Percentiles rank a stretch among this genome's conserved stretches.
These are phyloP conservation scores for Prunus fruticosa DNA, from an alignment of 306 rosid species.

Conservation along the genomic window DNA sequence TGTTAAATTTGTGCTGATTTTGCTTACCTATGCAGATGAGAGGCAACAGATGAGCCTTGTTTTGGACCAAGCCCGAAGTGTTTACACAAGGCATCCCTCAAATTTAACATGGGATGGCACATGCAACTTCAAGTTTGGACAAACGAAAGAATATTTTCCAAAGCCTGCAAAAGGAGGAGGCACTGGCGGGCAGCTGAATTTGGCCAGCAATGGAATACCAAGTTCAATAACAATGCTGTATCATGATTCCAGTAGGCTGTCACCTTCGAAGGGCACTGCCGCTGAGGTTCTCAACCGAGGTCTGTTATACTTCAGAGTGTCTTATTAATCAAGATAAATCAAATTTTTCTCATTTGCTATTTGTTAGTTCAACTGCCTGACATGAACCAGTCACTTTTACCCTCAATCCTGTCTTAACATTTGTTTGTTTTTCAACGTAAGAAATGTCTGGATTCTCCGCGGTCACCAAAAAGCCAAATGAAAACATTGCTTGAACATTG, in stretches of 20 bases:
- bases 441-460: not conserved
- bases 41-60: conserved; percentile 46
- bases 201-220: conserved; percentile 32
- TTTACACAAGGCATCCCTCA: conserved; percentile 36
- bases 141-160: conserved; percentile 50
- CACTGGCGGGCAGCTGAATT: conserved; percentile 17
- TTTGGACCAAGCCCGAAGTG: conserved; percentile 31
- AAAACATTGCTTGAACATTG: not conserved
- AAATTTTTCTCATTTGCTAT: not conserved
- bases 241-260: conserved; percentile 40
- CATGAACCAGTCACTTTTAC: not conserved
- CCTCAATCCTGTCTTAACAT: not conserved
- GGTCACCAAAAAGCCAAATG: too few species aligned
- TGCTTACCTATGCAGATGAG: conserved; percentile 36
- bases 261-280: conserved; percentile 38
- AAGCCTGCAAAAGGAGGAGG: conserved; percentile 45
- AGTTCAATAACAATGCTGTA: conserved; percentile 26
- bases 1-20: not conserved
- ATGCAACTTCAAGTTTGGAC: conserved; percentile 38
- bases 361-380: not conserved
- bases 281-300: conserved; percentile 49
- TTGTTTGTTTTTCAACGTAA: not conserved
- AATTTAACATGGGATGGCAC: conserved; percentile 50
- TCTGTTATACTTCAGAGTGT: conserved; percentile 28
- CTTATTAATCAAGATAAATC: not conserved